Evolutionary conservation across 805 yeast species (phyloP).

Genomic region (Jamesozyma rosinii): DNA sequence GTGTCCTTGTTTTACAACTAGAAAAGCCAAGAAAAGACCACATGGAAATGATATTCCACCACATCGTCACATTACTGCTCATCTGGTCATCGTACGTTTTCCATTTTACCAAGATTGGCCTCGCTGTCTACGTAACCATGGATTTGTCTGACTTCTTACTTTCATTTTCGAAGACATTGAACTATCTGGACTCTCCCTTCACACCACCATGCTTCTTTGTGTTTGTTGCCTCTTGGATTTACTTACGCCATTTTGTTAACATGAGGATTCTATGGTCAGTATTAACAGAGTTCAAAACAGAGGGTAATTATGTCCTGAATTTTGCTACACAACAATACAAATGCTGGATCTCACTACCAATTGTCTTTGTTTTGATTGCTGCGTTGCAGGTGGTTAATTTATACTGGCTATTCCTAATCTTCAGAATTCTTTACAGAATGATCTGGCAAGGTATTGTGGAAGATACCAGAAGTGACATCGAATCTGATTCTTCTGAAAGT

Average conservation of each 20-base stretch:
- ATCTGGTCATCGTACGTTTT: slow-evolving; percentile 83
- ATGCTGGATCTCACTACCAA: slow-evolving; percentile 90
- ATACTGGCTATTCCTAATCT: slow-evolving; percentile 79
- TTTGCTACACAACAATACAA: slow-evolving; percentile 91
- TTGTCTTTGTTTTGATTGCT: slow-evolving; percentile 66
- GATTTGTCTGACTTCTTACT: slow-evolving; percentile 88
- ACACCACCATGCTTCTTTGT: slow-evolving; percentile 58
- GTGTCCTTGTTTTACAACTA: slow-evolving; percentile 68
- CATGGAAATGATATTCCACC: slow-evolving; percentile 85
- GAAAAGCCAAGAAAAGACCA: slow-evolving; percentile 95
- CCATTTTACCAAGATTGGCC: slow-evolving; percentile 94
- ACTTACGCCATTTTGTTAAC: slow-evolving; percentile 81
- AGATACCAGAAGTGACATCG: slow-evolving; percentile 86
- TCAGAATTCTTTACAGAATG: slow-evolving; percentile 66
- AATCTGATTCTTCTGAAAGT: slow-evolving; percentile 23
- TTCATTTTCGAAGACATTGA: slow-evolving; percentile 75
- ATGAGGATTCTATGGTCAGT: slow-evolving; percentile 74
- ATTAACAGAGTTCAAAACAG: slow-evolving; percentile 74
- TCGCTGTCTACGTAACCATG: slow-evolving; percentile 88
- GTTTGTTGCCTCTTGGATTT: slow-evolving; percentile 72
- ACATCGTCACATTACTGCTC: slow-evolving; percentile 78
- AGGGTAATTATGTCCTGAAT: slow-evolving; percentile 72
- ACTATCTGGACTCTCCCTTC: slow-evolving; percentile 63
- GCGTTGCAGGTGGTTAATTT: slow-evolving; percentile 79
- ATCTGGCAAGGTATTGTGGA: slow-evolving; percentile 49